Base-by-base conservation (phyloP, 768 basidiomycete genomes). In the Pisolithus tinctorius region DNA sequence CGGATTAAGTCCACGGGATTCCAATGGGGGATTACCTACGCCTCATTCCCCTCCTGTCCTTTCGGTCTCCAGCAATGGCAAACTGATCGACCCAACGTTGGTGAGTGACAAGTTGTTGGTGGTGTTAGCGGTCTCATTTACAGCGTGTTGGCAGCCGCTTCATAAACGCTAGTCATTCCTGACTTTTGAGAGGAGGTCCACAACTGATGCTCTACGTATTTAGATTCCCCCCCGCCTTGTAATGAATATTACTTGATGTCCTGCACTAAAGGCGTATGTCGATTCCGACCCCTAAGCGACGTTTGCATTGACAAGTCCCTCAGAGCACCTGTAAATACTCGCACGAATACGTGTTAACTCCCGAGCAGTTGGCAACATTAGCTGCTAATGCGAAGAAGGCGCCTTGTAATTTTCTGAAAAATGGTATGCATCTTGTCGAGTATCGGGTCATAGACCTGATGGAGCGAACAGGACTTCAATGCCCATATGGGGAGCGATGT, bases 221-320 rank as follows among this genome's bases (percentile, higher is more conserved):
- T 65, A 90, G 88, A 90, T 69, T 80, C 76, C 53, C 88, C 88
- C 31, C 88, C 88, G 13, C 88, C 88, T 10, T 90, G 88, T 72
- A 91, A 90, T 59, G 87, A 90, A 68, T 79, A 82, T 62, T 91
- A 91, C 66, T 69, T 90, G 59, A 87, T 89, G 83, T 75, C 75
- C 39, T 90, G 88, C 70, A 85, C 84, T 50, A 88, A 88, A 74
- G 86, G 84, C 69, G 83, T 81, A 60, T 56, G 76, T 64, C 25
- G 36, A 27, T 4, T 8, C 5, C 29, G 5, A 20, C 20, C 25
- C 27, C 27, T 17, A 50, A 31, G 27, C 49, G 46, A 20, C 30
- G 10, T 4, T 17, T 47, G 29, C 29, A 29, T 58, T 63, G 45
- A 71, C 36, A 46, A 40, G 10, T 9, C 48, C 26, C 51, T 17